Percentiles rank a stretch among this genome's conserved stretches.
Evolutionary conservation across 352 stramenopile species (phyloP).

Genomic region (Phytophthora pseudosyringae): DNA sequence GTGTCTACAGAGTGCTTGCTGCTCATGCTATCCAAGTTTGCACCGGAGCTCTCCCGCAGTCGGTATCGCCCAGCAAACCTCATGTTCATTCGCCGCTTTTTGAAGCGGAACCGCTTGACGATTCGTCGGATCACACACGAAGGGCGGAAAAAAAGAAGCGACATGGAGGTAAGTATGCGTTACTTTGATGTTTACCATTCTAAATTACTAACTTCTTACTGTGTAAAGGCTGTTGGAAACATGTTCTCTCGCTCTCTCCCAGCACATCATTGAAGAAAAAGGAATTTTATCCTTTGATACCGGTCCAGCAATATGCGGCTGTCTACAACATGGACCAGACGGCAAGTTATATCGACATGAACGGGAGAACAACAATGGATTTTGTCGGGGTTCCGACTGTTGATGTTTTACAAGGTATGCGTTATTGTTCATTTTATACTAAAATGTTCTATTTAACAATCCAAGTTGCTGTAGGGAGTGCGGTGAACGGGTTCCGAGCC

Average conservation of each 20-base stretch:
- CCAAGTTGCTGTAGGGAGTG: background rate
- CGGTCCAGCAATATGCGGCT: background rate
- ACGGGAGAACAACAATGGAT: background rate
- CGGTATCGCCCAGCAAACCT: background rate
- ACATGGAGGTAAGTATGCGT: background rate
- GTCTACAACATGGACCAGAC: background rate
- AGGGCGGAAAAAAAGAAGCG: background rate
- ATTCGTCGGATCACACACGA: background rate
- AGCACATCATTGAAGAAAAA: background rate
- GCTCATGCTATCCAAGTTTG: background rate
- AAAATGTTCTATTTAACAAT: background rate
- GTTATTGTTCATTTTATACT: background rate
- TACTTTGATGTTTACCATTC: too few relatives aligned
- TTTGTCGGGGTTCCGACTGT: background rate
- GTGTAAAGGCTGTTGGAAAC: background rate
- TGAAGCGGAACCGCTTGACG: background rate
- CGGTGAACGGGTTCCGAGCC: background rate
- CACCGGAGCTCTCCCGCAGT: background rate
- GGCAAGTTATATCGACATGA: background rate
- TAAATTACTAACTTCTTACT: too few relatives aligned
- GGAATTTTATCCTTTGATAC: background rate
- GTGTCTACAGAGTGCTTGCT: background rate
- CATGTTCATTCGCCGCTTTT: background rate
- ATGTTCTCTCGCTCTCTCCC: background rate
- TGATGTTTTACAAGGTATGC: background rate